Evolutionary conservation across 495 filamentous ascomycete genomes (phyloP), one percentile per base, ranked within the genome.

Genomic region (Pyrenopolyporus hunteri): DNA sequence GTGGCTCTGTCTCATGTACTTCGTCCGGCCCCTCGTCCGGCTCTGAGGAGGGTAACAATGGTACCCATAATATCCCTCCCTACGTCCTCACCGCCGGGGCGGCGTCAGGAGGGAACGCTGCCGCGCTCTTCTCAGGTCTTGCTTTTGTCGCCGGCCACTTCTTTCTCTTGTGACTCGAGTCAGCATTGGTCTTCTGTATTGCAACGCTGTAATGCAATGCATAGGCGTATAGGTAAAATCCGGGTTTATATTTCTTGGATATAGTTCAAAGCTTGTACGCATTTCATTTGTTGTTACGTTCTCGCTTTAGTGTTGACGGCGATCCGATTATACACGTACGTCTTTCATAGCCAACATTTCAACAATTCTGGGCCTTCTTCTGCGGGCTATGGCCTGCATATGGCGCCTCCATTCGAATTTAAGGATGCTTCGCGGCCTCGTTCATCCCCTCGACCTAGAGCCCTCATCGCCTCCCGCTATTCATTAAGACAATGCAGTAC

Each of bases 401-500:
- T n/a, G n/a, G n/a, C n/a, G n/a, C n/a, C n/a, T n/a, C n/a, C n/a
- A n/a, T n/a, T n/a, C n/a, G n/a, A n/a, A n/a, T n/a, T n/a, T n/a
- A n/a, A n/a, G n/a, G n/a, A n/a, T n/a, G n/a, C n/a, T n/a, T n/a
- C n/a, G n/a, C n/a, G n/a, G n/a, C n/a, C n/a, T n/a, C n/a, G n/a
- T n/a, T n/a, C n/a, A n/a, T n/a, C n/a, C n/a, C n/a, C n/a, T n/a
- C n/a, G n/a, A n/a, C n/a, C n/a, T n/a, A n/a, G n/a, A n/a, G n/a
- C n/a, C n/a, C n/a, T n/a, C n/a, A n/a, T n/a, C n/a, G n/a, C n/a
- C n/a, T n/a, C n/a, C n/a, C n/a, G n/a, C n/a, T n/a, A n/a, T n/a
- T n/a, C n/a, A n/a, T 94, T 17, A 86, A 88, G 71, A 89, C 93
- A 75, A 79, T 83, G 1, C 89, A 87, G 6, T 94, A 87, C 72